These are phyloP conservation scores for Actinomortierella ambigua DNA, from an alignment of 371 early-diverging fungal species.

Conservation along the genomic window DNA sequence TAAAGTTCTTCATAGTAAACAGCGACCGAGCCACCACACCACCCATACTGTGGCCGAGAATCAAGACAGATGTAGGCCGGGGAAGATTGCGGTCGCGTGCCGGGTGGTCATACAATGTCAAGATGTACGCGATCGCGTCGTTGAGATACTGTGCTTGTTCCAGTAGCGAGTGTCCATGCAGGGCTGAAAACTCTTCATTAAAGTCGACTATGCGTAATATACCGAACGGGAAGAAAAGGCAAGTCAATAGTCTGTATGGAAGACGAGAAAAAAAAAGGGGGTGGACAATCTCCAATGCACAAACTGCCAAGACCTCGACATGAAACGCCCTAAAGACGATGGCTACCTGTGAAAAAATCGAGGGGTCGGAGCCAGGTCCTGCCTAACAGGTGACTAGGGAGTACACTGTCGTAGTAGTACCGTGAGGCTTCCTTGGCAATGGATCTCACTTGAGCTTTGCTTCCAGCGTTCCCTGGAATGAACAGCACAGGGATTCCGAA, in stretches of 20 bases:
- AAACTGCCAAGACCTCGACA: too few species aligned
- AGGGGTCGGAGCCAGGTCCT: constrained; percentile 56
- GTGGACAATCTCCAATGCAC: background rate
- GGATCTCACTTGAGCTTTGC: constrained; percentile 90
- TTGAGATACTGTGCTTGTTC: constrained; percentile 91
- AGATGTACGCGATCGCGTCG: constrained; percentile 86
- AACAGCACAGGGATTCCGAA: constrained; percentile 89
- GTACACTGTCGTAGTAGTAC: constrained; percentile 59
- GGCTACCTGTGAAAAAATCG: constrained; percentile 85
- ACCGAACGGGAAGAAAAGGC: too few species aligned
- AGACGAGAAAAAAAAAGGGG: constrained; percentile 2
- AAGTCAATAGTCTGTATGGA: constrained; percentile 3
- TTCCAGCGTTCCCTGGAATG: constrained; percentile 96
- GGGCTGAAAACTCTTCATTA: constrained; percentile 92
- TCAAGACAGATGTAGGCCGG: constrained; percentile 74
- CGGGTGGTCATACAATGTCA: constrained; percentile 64
- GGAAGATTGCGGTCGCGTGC: constrained; percentile 48
- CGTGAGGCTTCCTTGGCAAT: constrained; percentile 79
- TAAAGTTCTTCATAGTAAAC: constrained; percentile 76
- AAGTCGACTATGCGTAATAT: constrained; percentile 81
- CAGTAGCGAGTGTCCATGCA: constrained; percentile 78
- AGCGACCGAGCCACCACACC: constrained; percentile 91
- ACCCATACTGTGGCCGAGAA: constrained; percentile 97
- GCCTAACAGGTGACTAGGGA: constrained; percentile 29
- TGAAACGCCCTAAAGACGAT: too few species aligned